Evolutionary conservation across 1,284 basidiomycete genomes (phyloP).

Genomic region (Leucocoprinus gongylophorus): DNA sequence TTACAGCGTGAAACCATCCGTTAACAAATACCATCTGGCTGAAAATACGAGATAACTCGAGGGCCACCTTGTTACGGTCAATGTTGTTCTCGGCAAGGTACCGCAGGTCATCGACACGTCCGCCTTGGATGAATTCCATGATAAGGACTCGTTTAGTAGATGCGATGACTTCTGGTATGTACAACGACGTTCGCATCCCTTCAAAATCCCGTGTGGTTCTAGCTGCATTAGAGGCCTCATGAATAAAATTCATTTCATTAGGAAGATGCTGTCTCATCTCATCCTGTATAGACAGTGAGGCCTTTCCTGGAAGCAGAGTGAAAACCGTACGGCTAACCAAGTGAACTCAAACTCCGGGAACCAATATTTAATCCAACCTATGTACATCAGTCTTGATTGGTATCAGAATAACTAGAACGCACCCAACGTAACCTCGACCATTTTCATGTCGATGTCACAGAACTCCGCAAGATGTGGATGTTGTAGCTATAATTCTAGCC

Average conservation of each 20-base stretch:
- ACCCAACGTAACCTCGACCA: slow-evolving; percentile 80
- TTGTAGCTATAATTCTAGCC: slow-evolving; percentile 55
- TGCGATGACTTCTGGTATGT: slow-evolving; percentile 84
- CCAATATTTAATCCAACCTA: slow-evolving; percentile 83
- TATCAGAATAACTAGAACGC: slow-evolving; percentile 15
- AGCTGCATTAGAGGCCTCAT: slow-evolving; percentile 85
- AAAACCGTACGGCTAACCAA: slow-evolving; percentile 63
- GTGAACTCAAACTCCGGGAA: slow-evolving; percentile 91
- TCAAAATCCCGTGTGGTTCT: slow-evolving; percentile 72
- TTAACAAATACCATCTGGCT: slow-evolving; percentile 96
- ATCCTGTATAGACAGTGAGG: slow-evolving; percentile 36
- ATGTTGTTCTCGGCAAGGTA: slow-evolving; percentile 84
- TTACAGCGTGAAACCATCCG: slow-evolving; percentile 83
- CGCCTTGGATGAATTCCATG: slow-evolving; percentile 92
- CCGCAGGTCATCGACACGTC: slow-evolving; percentile 81
- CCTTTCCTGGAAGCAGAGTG: neutral
- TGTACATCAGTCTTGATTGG: slow-evolving; percentile 8
- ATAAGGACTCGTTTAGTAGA: slow-evolving; percentile 84
- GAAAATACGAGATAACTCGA: slow-evolving; percentile 88
- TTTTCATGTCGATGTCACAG: slow-evolving; percentile 76
- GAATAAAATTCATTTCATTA: slow-evolving; percentile 91
- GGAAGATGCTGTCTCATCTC: slow-evolving; percentile 93
- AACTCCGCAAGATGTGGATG: slow-evolving; percentile 95
- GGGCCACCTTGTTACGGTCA: slow-evolving; percentile 88
- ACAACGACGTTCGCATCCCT: slow-evolving; percentile 70